Percentiles rank a stretch among this genome's conserved stretches.
Evolutionary conservation across 208 protist genomes (phyloP).

Genomic region (Trypanosoma platydactyli): DNA sequence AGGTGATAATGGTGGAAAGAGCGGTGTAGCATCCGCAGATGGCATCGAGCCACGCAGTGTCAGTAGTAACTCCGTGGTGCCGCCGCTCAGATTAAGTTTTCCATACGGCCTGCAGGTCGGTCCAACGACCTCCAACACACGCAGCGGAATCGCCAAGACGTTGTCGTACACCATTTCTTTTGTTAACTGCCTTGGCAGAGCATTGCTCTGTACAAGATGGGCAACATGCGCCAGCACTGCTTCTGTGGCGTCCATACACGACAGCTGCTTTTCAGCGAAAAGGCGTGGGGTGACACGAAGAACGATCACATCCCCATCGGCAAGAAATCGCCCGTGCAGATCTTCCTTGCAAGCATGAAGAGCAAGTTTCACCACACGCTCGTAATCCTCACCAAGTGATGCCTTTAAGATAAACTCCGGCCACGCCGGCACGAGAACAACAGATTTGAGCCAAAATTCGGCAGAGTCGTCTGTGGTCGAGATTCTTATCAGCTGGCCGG

Average conservation of each 20-base stretch:
- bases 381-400: slow-evolving; percentile 57
- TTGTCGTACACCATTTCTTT: slow-evolving; percentile 2
- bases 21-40: slow-evolving; percentile 39
- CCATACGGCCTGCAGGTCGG: slow-evolving; percentile 17
- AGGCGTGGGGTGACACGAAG: slow-evolving; percentile 31
- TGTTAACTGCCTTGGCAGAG: neutral
- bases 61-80: slow-evolving; percentile 36
- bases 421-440: slow-evolving; percentile 43
- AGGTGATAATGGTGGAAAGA: slow-evolving; percentile 37
- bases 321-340: slow-evolving; percentile 59
- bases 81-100: slow-evolving; percentile 6
- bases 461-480: neutral
- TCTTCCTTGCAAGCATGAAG: slow-evolving; percentile 30
- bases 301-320: slow-evolving; percentile 55
- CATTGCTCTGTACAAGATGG: slow-evolving; percentile 15
- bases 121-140: slow-evolving; percentile 35
- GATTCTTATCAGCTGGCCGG: neutral
- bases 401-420: slow-evolving; percentile 45
- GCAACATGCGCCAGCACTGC: slow-evolving; percentile 26
- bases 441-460: slow-evolving; percentile 23
- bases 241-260: slow-evolving; percentile 8
- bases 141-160: slow-evolving; percentile 40
- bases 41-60: slow-evolving; percentile 31
- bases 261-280: slow-evolving; percentile 20
- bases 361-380: slow-evolving; percentile 38